Evolutionary conservation across 2,329 filamentous ascomycete species (phyloP).

Genomic region (Diaporthe helianthi): DNA sequence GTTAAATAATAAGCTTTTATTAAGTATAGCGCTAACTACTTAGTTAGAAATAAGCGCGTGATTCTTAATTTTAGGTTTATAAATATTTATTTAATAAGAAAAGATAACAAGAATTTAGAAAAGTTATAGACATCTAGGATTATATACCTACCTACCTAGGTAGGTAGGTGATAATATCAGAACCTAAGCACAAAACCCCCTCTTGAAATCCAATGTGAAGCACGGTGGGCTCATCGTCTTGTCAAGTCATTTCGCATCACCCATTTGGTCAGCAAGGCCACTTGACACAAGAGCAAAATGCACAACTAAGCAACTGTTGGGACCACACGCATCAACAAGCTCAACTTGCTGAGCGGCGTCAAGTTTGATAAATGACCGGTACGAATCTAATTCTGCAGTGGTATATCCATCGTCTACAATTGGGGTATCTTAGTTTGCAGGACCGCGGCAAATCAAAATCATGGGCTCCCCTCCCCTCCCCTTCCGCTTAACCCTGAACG

Average conservation of each 20-base stretch:
- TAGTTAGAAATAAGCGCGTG: too few species aligned
- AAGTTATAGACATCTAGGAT: too few species aligned
- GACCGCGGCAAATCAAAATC: neutral
- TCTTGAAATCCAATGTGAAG: too few species aligned
- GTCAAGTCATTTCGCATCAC: neutral
- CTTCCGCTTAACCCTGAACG: neutral
- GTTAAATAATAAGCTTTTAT: too few species aligned
- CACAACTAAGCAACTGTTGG: neutral
- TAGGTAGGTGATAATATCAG: too few species aligned
- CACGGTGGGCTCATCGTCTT: neutral
- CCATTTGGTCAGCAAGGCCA: too few species aligned
- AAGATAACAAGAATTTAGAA: too few species aligned
- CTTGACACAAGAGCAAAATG: neutral
- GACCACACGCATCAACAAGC: neutral
- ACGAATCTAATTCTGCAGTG: neutral
- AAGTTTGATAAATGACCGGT: neutral
- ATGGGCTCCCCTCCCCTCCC: neutral
- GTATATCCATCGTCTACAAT: conserved; percentile 2
- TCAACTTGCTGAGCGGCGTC: neutral
- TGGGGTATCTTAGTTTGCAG: conserved; percentile 20
- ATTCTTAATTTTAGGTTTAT: too few species aligned
- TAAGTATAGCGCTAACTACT: too few species aligned
- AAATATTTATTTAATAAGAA: too few species aligned
- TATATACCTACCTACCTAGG: too few species aligned
- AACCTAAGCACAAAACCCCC: too few species aligned